Percentiles rank a stretch among this genome's conserved stretches.
These are phyloP conservation scores for Staphylotrichum tortipilum DNA, from an alignment of 495 filamentous ascomycete species.

Conservation along the genomic window DNA sequence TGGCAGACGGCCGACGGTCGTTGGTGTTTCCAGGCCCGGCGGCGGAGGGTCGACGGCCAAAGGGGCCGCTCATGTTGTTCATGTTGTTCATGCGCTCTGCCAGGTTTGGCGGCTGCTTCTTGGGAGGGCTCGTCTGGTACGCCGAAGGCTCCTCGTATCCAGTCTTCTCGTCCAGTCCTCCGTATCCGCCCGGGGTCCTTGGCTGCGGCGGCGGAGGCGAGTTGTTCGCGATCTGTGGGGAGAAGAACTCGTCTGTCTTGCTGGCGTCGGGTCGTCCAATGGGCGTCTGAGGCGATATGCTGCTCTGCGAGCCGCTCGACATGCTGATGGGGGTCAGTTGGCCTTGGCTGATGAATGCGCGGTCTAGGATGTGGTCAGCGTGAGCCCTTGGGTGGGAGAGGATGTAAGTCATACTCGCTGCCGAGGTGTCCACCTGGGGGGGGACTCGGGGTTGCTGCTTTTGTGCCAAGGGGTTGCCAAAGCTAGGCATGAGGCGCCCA, in stretches of 20 bases:
- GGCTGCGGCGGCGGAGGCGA: slow-evolving; percentile 20
- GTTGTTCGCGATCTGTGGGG: slow-evolving; percentile 30
- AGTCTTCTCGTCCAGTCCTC: slow-evolving; percentile 41
- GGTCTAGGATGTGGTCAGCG: slow-evolving; percentile 45
- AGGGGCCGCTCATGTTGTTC: slow-evolving; percentile 46
- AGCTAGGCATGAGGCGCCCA: slow-evolving; percentile 29
- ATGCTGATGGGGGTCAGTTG: slow-evolving; percentile 55
- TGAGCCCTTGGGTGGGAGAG: not conserved
- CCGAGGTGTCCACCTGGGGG: slow-evolving; percentile 46
- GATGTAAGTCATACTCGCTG: slow-evolving; percentile 44
- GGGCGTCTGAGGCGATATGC: slow-evolving; percentile 48
- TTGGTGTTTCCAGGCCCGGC: slow-evolving; percentile 14
- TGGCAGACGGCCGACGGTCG: too few species aligned
- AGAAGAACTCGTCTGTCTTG: slow-evolving; percentile 30
- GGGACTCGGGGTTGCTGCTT: slow-evolving; percentile 30
- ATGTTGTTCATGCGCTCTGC: slow-evolving; percentile 54
- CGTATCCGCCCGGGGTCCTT: slow-evolving; percentile 32
- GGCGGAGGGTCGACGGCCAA: slow-evolving; percentile 32
- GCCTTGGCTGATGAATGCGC: slow-evolving; percentile 48
- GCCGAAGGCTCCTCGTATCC: slow-evolving; percentile 40
- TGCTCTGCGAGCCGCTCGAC: slow-evolving; percentile 45
- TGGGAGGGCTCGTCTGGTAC: slow-evolving; percentile 25
- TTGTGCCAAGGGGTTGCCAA: slow-evolving; percentile 15
- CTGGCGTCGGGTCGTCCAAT: slow-evolving; percentile 29
- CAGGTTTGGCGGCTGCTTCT: slow-evolving; percentile 41